Evolutionary conservation across 2,329 filamentous ascomycete genomes (phyloP).

Genomic region (Fusarium abutilonis): DNA sequence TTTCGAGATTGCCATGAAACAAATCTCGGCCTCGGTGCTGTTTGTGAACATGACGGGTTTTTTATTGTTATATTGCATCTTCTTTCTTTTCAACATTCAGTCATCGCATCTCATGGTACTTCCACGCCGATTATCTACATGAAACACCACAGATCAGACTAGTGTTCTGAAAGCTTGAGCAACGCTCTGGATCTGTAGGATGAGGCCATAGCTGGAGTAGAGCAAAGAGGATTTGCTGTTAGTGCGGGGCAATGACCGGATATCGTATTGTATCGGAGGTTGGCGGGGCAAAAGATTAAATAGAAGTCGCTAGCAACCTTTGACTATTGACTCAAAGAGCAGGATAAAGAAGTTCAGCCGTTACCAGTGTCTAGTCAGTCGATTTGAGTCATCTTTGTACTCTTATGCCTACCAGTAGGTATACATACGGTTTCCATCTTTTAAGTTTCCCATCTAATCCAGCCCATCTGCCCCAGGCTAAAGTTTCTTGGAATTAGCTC

Average conservation of each 20-base stretch:
- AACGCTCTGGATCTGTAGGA: no score
- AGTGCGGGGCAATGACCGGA: conserved; percentile 21
- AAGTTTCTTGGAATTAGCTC: conserved; percentile 18
- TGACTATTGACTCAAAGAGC: conserved; percentile 16
- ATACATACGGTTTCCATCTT: neutral
- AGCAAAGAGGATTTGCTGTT: neutral
- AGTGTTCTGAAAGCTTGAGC: neutral
- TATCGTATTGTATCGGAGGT: conserved; percentile 4
- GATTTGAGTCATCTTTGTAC: neutral
- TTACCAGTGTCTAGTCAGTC: neutral
- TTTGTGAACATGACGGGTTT: neutral
- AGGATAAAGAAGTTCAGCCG: neutral
- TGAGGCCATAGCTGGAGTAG: no score
- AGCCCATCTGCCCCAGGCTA: conserved; percentile 1
- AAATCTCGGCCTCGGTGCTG: neutral
- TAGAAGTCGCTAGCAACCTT: conserved; percentile 27
- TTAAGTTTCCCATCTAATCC: neutral
- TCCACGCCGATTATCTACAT: neutral
- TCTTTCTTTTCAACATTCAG: neutral
- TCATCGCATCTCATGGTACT: neutral
- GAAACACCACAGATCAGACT: neutral
- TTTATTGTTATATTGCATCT: neutral
- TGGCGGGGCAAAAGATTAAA: conserved; percentile 25
- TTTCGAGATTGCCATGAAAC: conserved; percentile 5
- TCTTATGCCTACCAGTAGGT: neutral